phyloP scores from a whole-genome alignment of 2,329 filamentous ascomycete species.

The Lasiodiplodia citricola region DNA sequence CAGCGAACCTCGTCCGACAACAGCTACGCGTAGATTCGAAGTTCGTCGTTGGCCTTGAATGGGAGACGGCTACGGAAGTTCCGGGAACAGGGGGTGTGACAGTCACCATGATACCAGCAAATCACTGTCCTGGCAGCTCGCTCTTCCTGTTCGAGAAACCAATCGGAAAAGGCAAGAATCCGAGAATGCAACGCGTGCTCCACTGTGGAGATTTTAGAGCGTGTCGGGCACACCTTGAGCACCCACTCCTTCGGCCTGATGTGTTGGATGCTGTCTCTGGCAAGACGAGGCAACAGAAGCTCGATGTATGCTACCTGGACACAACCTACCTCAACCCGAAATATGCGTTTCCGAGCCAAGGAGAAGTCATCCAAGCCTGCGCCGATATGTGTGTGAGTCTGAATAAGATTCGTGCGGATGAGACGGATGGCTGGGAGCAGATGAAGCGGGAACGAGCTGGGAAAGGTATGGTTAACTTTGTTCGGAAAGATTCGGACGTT shows the following conservation, averaged over 20 bases:
- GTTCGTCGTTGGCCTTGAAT: constrained; percentile 85
- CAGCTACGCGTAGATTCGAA: constrained; percentile 85
- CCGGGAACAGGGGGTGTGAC: constrained; percentile 80
- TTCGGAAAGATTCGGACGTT: constrained; percentile 53
- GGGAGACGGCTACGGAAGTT: constrained; percentile 78
- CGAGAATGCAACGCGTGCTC: constrained; percentile 76
- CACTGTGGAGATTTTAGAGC: constrained; percentile 97
- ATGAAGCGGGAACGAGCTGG: constrained; percentile 61
- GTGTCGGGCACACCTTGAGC: constrained; percentile 80
- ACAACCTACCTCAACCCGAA: constrained; percentile 96
- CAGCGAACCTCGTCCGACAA: constrained; percentile 83
- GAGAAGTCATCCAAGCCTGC: constrained; percentile 85
- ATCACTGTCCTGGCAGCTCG: constrained; percentile 95
- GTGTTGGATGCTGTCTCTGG: constrained; percentile 72
- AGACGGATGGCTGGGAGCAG: constrained; percentile 61
- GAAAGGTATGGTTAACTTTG: constrained; percentile 67
- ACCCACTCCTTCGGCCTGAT: constrained; percentile 81
- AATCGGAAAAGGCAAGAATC: constrained; percentile 63
- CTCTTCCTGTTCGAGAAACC: constrained; percentile 90
- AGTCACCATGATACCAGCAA: constrained; percentile 94
- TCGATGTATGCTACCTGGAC: constrained; percentile 95
- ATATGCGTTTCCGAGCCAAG: constrained; percentile 90
- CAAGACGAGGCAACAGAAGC: constrained; percentile 77
- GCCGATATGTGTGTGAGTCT: constrained; percentile 84
- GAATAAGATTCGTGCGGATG: constrained; percentile 67